Evolutionary conservation across 2,329 filamentous ascomycete species (phyloP), one percentile per base, ranked within the genome.

Genomic region (Blastomyces silverae): DNA sequence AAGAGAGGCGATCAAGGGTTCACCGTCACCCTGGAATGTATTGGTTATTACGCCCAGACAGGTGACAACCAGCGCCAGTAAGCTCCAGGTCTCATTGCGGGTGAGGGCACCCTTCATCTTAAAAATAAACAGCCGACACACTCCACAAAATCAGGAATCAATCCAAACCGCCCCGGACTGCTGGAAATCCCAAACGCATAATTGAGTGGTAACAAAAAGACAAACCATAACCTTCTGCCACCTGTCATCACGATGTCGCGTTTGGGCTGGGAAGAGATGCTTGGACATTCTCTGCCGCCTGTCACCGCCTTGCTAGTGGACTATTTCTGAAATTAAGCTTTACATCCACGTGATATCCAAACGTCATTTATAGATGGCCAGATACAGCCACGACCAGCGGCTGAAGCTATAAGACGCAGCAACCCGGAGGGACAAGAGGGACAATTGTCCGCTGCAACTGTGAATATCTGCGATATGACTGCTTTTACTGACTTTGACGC

Each of bases 1-100:
- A 64, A 96, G 81, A 0, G 91, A 96, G 11, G 92, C 93, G 70
- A 95, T 83, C 71, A 99, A 84, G 48, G 94, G 93, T 71, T 94
- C 91, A 69, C 92, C 92, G 77, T 96, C 89, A 70, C 86, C 90
- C 66, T 87, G 85, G 73, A 97, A 89, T 50, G 91, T 91, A 75
- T 93, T 93, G 68, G 84, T 81, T 62, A 73, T 69, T 68, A 97
- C 84, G 69, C 86, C 87, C 69, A 90, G 75, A 72, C 89, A 91
- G 64, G 85, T 86, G 69, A 86, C 82, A 56, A 87, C 84, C 64
- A 96, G 79, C 22, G 86, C 80, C 68, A 89, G 72, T 64, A 88
- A 79, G 70, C 80, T 82, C 78, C 82, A 82, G 62, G 79, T 78
- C 78, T 88, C 85, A 28, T 79, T 79, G 62, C 76, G 76, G 65